Evolutionary conservation across 148 eudicot genomes (phyloP), one percentile per base, ranked within the genome.

Genomic region (Pharnaceum exiguum): DNA sequence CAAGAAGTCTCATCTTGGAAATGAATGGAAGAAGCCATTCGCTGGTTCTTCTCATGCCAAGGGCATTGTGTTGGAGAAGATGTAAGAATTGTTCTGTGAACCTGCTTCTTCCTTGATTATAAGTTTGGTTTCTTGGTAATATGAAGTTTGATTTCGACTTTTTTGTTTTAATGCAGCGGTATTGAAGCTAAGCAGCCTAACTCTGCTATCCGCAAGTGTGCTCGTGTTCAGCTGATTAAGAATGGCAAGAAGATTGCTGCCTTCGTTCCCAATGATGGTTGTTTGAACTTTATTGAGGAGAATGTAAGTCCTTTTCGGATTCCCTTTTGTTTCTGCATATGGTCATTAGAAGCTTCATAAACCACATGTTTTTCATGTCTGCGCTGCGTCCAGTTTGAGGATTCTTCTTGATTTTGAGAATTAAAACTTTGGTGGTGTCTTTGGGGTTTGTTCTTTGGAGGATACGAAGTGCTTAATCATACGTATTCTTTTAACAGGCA

Each of bases 201-300:
- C 68, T 90, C 97, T 75, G 97, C 97, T 57, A 90, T 90, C 52
- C 70, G 97, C 50, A 90, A 90, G 71, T 90, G 97, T 84, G 97
- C 97, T 29, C 77, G 95, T 63, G 97, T 90, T 46, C 97, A 90
- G 70, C 75, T 90, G 43, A 90, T 90, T 46, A 90, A 90, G 68
- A 90, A 87, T 48, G 97, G 97, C 49, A 90, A 90, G 82, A 87
- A 90, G 87, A 90, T 90, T 56, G 93, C 97, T 59, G 97, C 97
- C 22, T 89, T 89, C 43, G 96, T 89, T 30, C 96, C 96, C 36
- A 89, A 89, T 67, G 97, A 90, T 73, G 97, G 97, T 79, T 90
- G 97, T 66, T 82, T 90, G 65, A 90, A 90, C 78, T 90, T 79
- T 77, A 84, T 90, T 2, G 97, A 90, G 61, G 97, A 90, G 53